Evolutionary conservation across 345 rosid species (phyloP).

Genomic region (Hibiscus syriacus): DNA sequence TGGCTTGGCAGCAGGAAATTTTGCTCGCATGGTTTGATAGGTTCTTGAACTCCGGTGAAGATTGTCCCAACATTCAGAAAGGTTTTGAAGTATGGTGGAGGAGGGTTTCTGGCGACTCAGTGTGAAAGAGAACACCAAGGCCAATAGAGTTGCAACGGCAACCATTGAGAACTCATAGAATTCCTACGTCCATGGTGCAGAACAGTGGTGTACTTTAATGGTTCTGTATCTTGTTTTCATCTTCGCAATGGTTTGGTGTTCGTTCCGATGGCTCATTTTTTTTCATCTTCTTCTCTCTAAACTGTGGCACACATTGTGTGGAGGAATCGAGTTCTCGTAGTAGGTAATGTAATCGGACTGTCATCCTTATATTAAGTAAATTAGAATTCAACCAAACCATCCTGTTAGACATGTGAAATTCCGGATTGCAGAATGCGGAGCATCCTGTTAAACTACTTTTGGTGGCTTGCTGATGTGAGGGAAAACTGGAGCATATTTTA

Average conservation of each 20-base stretch:
- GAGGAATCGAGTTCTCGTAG: slow-evolving; percentile 12
- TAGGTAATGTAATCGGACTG: slow-evolving; percentile 1
- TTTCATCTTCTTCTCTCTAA: slow-evolving; percentile 31
- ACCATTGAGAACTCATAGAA: slow-evolving; percentile 33
- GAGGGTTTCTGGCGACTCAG: slow-evolving; percentile 78
- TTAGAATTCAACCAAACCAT: neutral
- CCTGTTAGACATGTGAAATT: neutral
- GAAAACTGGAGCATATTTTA: neutral
- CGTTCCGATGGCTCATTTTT: slow-evolving; percentile 11
- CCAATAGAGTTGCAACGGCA: slow-evolving; percentile 46
- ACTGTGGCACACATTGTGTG: slow-evolving; percentile 11
- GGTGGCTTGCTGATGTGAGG: too few species aligned
- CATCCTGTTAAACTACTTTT: neutral
- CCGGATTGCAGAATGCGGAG: neutral
- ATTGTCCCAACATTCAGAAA: slow-evolving; percentile 93
- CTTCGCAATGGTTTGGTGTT: slow-evolving; percentile 4
- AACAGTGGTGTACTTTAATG: slow-evolving; percentile 6
- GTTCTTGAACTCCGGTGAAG: slow-evolving; percentile 83
- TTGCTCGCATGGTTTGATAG: slow-evolving; percentile 88
- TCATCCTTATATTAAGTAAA: neutral
- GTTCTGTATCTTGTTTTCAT: slow-evolving; percentile 18
- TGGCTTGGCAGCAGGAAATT: slow-evolving; percentile 87
- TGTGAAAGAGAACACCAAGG: slow-evolving; percentile 49
- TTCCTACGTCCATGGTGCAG: slow-evolving; percentile 1
- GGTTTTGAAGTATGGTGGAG: slow-evolving; percentile 99